Base-by-base conservation (phyloP, 2,329 filamentous ascomycete species). In the Chaetomiaceae sp. region DNA sequence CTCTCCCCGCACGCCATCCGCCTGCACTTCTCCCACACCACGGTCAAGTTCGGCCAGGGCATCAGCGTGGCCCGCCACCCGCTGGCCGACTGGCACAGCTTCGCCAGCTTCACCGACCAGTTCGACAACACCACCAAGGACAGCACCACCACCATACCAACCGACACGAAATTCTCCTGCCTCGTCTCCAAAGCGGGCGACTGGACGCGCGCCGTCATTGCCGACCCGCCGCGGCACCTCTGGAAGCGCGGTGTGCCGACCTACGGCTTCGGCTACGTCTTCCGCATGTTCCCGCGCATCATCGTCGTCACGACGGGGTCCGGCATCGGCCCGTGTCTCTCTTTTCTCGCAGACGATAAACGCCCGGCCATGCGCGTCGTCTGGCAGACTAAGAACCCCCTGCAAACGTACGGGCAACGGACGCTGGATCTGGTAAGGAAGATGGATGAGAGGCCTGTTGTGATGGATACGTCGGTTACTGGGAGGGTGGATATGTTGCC, bases 131-230 rank as follows among this genome's bases (percentile, higher is more conserved):
- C n/a, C n/a, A n/a, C n/a, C n/a, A n/a, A n/a, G n/a, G n/a, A n/a
- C n/a, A n/a, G n/a, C n/a, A n/a, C n/a, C n/a, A n/a, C n/a, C n/a
- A n/a, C n/a, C n/a, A n/a, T n/a, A n/a, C n/a, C n/a, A n/a, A 51
- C 51, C 19, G 53, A 42, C 14, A 59, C 51, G 31, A 70, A 49
- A 73, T 83, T 81, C 66, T 80, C 76, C 1, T 68, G 78, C 23
- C 65, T 86, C 23, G 71, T 86, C 25, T 82, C 79, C 45, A 78
- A 77, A 50, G 81, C 80, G 9, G 83, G 83, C 7, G 82, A 86
- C 66, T 86, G 82, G 82, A 86, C 83, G 0, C 64, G 67, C 2
- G 67, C 69, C 33, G 71, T 76, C 43, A 84, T 86, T 65, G 65
- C 70, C 31, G 66, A 72, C 34, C 77, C 77, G 8, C 79, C 80